These are phyloP conservation scores for Zasmidium citrigriseum DNA, from an alignment of 2,329 filamentous ascomycete species.

Conservation along the genomic window DNA sequence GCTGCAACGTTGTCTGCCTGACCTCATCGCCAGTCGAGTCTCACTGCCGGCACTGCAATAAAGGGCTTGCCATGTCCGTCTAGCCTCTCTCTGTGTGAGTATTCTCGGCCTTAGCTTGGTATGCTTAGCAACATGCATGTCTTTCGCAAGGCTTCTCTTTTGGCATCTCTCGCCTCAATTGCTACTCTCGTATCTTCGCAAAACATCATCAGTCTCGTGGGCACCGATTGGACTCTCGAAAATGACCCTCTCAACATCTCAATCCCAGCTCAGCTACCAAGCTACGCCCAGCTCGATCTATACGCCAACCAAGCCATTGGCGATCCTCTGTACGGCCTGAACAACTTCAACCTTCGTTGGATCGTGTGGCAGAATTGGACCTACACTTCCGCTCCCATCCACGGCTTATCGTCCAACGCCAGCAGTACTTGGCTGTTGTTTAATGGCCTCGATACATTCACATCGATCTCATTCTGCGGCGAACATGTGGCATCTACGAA, in stretches of 20 bases:
- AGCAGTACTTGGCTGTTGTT: constrained; percentile 59
- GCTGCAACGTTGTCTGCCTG: constrained; percentile 7
- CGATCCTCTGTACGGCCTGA: constrained; percentile 57
- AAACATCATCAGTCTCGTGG: constrained; percentile 44
- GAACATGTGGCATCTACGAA: constrained; percentile 57
- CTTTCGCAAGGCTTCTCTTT: neutral
- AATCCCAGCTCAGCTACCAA: constrained; percentile 57
- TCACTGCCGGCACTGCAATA: neutral
- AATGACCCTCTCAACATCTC: constrained; percentile 52
- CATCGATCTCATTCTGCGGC: constrained; percentile 57
- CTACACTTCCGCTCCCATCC: constrained; percentile 54
- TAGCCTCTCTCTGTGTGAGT: neutral
- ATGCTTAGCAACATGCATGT: constrained; percentile 2
- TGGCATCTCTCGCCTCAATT: constrained; percentile 1
- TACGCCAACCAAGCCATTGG: constrained; percentile 55
- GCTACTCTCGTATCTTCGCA: constrained; percentile 26
- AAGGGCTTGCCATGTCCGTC: neutral
- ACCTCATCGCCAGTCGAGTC: neutral
- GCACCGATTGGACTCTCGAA: constrained; percentile 34
- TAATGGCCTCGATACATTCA: constrained; percentile 64
- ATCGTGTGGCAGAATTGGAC: constrained; percentile 62
- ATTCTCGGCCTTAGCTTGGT: neutral
- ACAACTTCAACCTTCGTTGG: constrained; percentile 63
- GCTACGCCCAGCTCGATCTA: constrained; percentile 62
- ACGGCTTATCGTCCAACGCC: constrained; percentile 39